Base-by-base conservation (phyloP, 805 yeast species). In the Yamadazyma laniorum region DNA sequence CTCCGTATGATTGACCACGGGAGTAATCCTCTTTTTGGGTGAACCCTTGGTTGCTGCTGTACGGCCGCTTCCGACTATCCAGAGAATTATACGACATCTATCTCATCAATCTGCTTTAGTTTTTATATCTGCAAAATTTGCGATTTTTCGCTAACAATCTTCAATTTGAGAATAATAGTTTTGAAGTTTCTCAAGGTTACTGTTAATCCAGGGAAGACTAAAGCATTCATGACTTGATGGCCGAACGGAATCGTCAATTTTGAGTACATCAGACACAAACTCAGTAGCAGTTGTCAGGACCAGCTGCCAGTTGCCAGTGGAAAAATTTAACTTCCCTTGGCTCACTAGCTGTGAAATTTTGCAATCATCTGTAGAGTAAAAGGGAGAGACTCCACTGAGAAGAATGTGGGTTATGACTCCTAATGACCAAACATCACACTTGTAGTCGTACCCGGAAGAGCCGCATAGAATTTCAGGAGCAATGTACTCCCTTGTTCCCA, bases 391-490 rank as follows among this genome's bases (percentile, higher is more conserved):
- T 0, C 85, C 86, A 28, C 80, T 77, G 12, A 80, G 56, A 56
- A 82, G 57, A 9, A 81, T 77, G 55, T 79, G 79, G 3, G 71
- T 50, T 12, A 81, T 71, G 0, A 82, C 72, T 0, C 88, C 88
- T 3, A 82, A 49, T 1, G 88, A 81, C 89, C 88, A 82, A 26
- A 79, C 55, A 55, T 82, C 88, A 51, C 85, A 80, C 49, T 76
- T 77, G 21, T 58, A 59, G 42, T 70, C 74, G 49, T 80, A 80
- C 0, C 80, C 80, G 6, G 25, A 34, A 14, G 18, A 6, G 9
- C 17, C 17, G 21, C 16, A 18, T 25, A 49, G 78, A 8, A 82
- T 78, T 49, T 82, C 88, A 0, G 89, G 89, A 1, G 89, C 88
- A 40, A 80, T 72, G 49, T 82, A 82, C 51, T 82, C 88, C 0